Percentiles rank a stretch among this genome's conserved stretches.
phyloP scores from a whole-genome alignment of 768 basidiomycete genomes.

The Tricholomella constricta region DNA sequence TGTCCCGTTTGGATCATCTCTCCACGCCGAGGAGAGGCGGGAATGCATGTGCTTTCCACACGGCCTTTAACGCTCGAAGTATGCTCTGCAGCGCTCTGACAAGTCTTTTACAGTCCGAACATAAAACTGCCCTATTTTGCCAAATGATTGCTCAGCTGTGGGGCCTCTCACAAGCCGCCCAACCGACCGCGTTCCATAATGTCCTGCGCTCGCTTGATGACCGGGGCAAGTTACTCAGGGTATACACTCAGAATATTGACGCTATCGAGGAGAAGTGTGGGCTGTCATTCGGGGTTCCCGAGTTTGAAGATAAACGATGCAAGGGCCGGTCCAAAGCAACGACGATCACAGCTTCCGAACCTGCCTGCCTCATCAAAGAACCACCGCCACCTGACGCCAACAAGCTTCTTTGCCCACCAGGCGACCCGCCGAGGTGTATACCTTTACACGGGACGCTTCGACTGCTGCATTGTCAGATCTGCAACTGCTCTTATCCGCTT shows the following conservation, averaged over 20 bases:
- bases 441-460: constrained; percentile 89
- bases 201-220: constrained; percentile 76
- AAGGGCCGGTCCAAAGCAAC: constrained; percentile 54
- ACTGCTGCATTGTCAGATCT: constrained; percentile 77
- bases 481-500: constrained; percentile 72
- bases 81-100: constrained; percentile 2
- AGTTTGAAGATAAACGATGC: constrained; percentile 57
- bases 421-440: constrained; percentile 76
- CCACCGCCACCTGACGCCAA: constrained; percentile 17
- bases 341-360: constrained; percentile 27
- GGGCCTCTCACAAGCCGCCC: constrained; percentile 66
- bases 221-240: constrained; percentile 74
- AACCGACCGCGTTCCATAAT: constrained; percentile 81
- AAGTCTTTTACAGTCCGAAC: constrained; percentile 55
- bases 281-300: constrained; percentile 82
- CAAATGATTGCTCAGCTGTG: constrained; percentile 89
- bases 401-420: constrained; percentile 52
- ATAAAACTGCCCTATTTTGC: constrained; percentile 76
- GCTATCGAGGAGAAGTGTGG: constrained; percentile 87
- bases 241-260: constrained; percentile 95
- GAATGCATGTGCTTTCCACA: not conserved
- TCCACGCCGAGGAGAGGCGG: not conserved
- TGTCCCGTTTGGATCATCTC: not conserved
- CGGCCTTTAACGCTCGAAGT: not conserved
- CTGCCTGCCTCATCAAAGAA: constrained; percentile 16